Base-by-base conservation (phyloP, 2,329 filamentous ascomycete species). In the Cladosporium sp. region DNA sequence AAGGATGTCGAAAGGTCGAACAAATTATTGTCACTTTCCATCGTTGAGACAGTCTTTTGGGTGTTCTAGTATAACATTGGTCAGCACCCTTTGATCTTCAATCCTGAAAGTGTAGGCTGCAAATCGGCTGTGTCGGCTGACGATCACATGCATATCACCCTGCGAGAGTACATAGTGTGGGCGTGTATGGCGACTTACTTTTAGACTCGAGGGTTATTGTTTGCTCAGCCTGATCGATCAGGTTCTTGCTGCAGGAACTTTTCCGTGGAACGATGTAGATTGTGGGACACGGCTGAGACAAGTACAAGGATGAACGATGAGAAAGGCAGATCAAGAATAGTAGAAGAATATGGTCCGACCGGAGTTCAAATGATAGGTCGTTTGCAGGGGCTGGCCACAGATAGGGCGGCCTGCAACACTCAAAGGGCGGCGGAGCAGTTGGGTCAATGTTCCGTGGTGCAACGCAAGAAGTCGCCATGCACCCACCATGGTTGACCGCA, bases 271-370 rank as follows among this genome's bases (percentile, higher is more conserved):
- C 42, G 3, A n/a, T 20, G 20, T 20, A 15, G 22, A 36, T 34
- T 22, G 54, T 49, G 34, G 30, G 34, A 56, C 54, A 49, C 42
- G 30, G 54, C 54, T 47, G 54, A 56, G 54, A 56, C 54, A 56
- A 25, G 15, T 38, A 34, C 54, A 47, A 56, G 54, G 54, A 49
- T 56, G 42, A 39, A 45, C 34, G 42, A 49, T 14, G 17, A 49
- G n/a, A 49, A 42, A 56, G 8, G 36, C 54, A 49, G 39, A 30
- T 56, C 52, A 30, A 55, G 54, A 19, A 39, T 20, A 19, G 54
- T 42, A 45, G 39, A 19, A 47, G 30, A 49, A 39, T 28, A 47
- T 30, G 20, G 20, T 45, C 30, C 40, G 45, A 36, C 47, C 42
- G 34, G n/a, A 28, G 30, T 12, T 20, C 42, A 28, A 49, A 56